These are phyloP conservation scores for Arachis monticola DNA, from an alignment of 331 rosid species.

Conservation along the genomic window DNA sequence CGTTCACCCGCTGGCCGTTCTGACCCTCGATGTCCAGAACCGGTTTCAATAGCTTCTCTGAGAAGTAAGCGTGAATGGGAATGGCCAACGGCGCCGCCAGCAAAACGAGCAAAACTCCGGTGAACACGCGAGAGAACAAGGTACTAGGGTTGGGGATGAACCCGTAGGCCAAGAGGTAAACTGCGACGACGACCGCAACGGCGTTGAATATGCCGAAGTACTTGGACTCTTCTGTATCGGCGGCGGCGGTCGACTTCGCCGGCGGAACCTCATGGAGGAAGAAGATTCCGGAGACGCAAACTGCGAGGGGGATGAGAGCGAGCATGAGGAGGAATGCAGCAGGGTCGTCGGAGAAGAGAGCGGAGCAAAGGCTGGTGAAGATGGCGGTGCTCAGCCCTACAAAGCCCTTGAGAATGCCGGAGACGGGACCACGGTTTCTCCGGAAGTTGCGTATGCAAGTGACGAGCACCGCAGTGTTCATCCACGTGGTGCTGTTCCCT, in stretches of 20 bases:
- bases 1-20: constrained; percentile 34
- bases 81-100: constrained; percentile 67
- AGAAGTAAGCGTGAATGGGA: constrained; percentile 54
- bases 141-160: constrained; percentile 58
- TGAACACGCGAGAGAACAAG: constrained; percentile 51
- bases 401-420: constrained; percentile 89
- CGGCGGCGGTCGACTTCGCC: constrained; percentile 36
- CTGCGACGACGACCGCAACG: constrained; percentile 70
- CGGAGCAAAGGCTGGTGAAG: constrained; percentile 78
- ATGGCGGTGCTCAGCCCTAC: constrained; percentile 93
- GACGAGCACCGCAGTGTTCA: constrained; percentile 93
- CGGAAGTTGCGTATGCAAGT: constrained; percentile 83
- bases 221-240: constrained; percentile 55
- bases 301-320: constrained; percentile 64
- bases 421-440: constrained; percentile 81
- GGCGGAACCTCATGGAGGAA: constrained; percentile 81
- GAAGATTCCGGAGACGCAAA: constrained; percentile 70
- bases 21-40: constrained; percentile 47
- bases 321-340: constrained; percentile 77
- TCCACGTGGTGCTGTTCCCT: constrained; percentile 97
- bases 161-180: constrained; percentile 60
- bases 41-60: constrained; percentile 27
- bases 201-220: constrained; percentile 67
- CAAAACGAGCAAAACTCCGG: constrained; percentile 53
- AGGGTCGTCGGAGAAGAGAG: constrained; percentile 66